Conservation (phyloP, 2,329 filamentous ascomycete species). For the Ophiocordyceps unilateralis region DNA sequence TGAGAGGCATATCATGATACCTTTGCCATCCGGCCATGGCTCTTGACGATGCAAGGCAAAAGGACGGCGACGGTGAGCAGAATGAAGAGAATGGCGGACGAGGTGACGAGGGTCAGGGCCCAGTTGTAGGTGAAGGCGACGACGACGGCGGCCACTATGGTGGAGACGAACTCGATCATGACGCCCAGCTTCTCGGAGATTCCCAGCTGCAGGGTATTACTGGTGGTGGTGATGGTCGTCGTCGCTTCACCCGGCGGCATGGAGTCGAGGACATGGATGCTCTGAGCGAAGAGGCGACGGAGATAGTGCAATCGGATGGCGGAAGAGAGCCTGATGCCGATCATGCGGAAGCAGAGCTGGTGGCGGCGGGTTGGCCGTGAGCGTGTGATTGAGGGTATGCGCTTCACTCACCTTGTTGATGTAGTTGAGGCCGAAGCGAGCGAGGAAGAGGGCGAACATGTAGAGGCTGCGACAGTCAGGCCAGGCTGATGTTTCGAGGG, state of each 20-base stretch:
- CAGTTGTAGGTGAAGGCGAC: slow-evolving; percentile 41
- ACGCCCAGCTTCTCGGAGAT: slow-evolving; percentile 46
- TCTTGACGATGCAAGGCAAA: slow-evolving; percentile 39
- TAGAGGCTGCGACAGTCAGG: slow-evolving; percentile 30
- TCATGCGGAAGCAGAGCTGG: slow-evolving; percentile 41
- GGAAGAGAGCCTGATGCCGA: slow-evolving; percentile 43
- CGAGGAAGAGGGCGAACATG: slow-evolving; percentile 55
- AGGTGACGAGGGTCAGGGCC: slow-evolving; percentile 40
- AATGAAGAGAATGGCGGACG: slow-evolving; percentile 39
- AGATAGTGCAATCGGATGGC: slow-evolving; percentile 48
- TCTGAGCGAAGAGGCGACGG: slow-evolving; percentile 43
- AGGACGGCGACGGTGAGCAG: slow-evolving; percentile 26
- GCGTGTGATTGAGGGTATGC: not conserved
- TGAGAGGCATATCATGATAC: slow-evolving; percentile 8
- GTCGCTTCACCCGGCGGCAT: slow-evolving; percentile 45
- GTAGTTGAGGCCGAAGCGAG: slow-evolving; percentile 45
- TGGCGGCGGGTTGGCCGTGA: not conserved
- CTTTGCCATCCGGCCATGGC: slow-evolving; percentile 24
- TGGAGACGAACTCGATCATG: slow-evolving; percentile 36
- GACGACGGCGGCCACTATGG: slow-evolving; percentile 33
- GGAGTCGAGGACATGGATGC: slow-evolving; percentile 50
- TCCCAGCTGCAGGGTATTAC: slow-evolving; percentile 46
- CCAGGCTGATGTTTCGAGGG: no score
- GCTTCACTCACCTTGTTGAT: slow-evolving; percentile 30
- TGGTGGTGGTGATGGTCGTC: slow-evolving; percentile 44